A percentile compares a stretch with the other conserved stretches of the same genome.
phyloP scores from a whole-genome alignment of 2,329 filamentous ascomycete genomes.

The Drechslerella dactyloides region DNA sequence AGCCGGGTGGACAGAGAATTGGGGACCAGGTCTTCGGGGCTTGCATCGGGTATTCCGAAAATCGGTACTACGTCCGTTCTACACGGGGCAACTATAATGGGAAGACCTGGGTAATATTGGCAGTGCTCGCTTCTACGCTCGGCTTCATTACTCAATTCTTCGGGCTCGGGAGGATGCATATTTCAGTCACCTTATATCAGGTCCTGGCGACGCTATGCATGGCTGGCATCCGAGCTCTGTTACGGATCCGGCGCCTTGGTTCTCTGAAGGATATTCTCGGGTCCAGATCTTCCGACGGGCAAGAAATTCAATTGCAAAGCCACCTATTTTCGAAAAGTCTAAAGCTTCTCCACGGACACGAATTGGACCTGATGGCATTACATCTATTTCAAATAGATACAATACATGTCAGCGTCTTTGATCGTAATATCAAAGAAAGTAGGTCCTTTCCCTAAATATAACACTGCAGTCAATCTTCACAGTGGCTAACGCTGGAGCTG shows the following conservation, averaged over 20 bases:
- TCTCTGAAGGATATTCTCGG: background rate
- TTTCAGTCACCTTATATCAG: conserved; percentile 39
- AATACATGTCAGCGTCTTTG: background rate
- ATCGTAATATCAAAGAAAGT: background rate
- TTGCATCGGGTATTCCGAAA: conserved; percentile 13
- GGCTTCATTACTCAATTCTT: conserved; percentile 52
- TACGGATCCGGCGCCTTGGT: conserved; percentile 30
- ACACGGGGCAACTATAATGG: background rate
- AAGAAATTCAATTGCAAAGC: background rate
- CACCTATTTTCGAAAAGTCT: background rate
- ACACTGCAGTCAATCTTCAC: too few species aligned
- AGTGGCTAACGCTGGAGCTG: too few species aligned
- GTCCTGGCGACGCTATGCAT: conserved; percentile 41
- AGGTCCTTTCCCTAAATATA: background rate
- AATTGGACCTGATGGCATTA: conserved; percentile 16
- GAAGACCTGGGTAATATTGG: too few species aligned
- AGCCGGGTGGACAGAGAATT: conserved; percentile 49
- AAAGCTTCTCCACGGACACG: conserved; percentile 20
- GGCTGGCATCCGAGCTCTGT: conserved; percentile 36
- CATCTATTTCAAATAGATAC: background rate
- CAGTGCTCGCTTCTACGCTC: conserved; percentile 19
- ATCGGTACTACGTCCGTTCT: conserved; percentile 17
- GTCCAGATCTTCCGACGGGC: background rate
- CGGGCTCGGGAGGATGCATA: conserved; percentile 46
- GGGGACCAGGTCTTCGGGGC: conserved; percentile 51